phyloP scores from a whole-genome alignment of 108 stramenopile species.

The Cyclotella atomus region DNA sequence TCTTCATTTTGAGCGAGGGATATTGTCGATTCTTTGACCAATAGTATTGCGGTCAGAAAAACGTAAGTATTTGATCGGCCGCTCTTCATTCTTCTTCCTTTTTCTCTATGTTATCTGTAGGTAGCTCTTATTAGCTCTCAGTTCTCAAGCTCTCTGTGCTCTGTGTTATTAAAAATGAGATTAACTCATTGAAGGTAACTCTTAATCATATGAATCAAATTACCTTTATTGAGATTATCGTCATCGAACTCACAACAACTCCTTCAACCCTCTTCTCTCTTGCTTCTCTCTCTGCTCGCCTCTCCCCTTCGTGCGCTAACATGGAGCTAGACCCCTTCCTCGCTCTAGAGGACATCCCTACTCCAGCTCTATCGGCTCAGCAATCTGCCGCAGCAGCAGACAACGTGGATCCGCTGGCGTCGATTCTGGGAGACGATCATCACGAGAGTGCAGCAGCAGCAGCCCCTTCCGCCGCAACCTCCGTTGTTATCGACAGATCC shows the following conservation, averaged over 20 bases:
- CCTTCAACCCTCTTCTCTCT: not conserved
- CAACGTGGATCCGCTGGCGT: constrained; percentile 20
- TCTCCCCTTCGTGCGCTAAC: not conserved
- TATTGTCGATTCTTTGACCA: not conserved
- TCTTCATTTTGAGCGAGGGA: not conserved
- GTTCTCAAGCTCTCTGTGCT: too few relatives aligned
- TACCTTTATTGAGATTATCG: too few relatives aligned
- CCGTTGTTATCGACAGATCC: not conserved
- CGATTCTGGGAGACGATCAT: constrained; percentile 5
- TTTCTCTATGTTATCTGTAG: too few relatives aligned
- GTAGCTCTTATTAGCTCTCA: too few relatives aligned
- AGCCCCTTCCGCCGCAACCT: not conserved
- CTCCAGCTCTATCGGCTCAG: not conserved
- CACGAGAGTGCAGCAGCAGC: not conserved
- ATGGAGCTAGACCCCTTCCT: constrained; percentile 41
- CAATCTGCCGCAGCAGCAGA: not conserved
- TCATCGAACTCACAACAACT: not conserved
- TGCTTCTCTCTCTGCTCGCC: too few relatives aligned
- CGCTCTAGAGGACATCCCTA: constrained; percentile 23
- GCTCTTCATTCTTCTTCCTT: too few relatives aligned
- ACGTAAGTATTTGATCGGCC: too few relatives aligned
- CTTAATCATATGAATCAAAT: too few relatives aligned
- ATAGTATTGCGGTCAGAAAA: too few relatives aligned
- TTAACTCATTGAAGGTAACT: too few relatives aligned
- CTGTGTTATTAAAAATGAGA: too few relatives aligned